Base-by-base conservation (phyloP, 768 basidiomycete genomes). In the Chalciporus sphaerocephalus region DNA sequence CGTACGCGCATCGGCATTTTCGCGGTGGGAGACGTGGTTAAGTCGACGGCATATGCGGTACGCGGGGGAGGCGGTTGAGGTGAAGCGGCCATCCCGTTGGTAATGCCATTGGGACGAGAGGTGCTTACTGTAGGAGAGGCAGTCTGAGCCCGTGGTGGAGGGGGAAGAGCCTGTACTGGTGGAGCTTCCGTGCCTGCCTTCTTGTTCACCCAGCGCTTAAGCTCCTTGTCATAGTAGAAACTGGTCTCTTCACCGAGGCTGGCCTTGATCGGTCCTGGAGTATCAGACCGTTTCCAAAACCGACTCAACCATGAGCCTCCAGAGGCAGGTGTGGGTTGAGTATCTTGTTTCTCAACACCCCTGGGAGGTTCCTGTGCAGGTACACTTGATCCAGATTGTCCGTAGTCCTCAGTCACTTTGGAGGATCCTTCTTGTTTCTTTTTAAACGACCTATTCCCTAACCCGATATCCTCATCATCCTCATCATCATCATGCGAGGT, bases 151-250 rank as follows among this genome's bases (percentile, higher is more conserved):
- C 93, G 75, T 15, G 87, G 93, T 13, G 93, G 92, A 0, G 86
- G 83, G 0, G 83, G 78, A 9, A 85, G 73, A 10, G 72, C 62
- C 2, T 79, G 61, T 28, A 80, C 64, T 54, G 82, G 77, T 10
- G 76, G 60, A n/a, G 70, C 56, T 49, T 79, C 81, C 13, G 68
- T 61, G 30, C 79, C 80, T 49, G 68, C 92, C 71, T 87, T 92
- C 68, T 87, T 94, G 64, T 96, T 93, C 21, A 99, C 84, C 96
- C 96, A 99, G 51, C 87, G 80, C 64, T 94, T 93, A 48, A 85
- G 76, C n/a, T 96, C 92, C 57, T 87, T 84, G 61, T 99, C 96
- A 61, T 89, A 99, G 58, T 91, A 87, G 71, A 98, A 95, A 21
- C 82, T 73, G 21, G 71, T 92, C 61, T 93, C 82, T 54, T 98